Percentiles rank a stretch among this genome's conserved stretches.
Conservation (phyloP, 192 early-diverging fungal genomes). For the Rhizoclosmatium sp. region DNA sequence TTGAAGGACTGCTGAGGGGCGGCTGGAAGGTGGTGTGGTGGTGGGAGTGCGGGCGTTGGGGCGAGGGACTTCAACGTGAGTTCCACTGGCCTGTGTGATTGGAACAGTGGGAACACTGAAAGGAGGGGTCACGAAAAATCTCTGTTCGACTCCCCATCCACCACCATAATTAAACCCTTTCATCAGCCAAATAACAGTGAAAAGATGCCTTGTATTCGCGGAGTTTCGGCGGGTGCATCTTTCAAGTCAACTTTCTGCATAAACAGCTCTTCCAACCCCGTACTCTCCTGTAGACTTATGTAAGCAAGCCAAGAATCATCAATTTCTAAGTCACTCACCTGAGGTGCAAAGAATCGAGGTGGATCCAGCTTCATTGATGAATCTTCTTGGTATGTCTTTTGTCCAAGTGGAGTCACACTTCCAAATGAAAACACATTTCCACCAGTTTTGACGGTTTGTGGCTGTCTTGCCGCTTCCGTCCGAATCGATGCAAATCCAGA, state of each 20-base stretch:
- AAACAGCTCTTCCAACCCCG: constrained; percentile 30
- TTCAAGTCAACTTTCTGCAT: background rate
- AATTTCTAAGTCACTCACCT: background rate
- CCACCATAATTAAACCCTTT: background rate
- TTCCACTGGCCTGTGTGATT: background rate
- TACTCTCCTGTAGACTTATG: constrained; percentile 2
- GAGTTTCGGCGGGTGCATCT: background rate
- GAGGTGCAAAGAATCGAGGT: constrained; percentile 36
- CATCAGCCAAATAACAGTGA: background rate
- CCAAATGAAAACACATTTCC: background rate
- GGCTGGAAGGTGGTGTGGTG: background rate
- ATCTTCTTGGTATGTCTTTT: background rate
- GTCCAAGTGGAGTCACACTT: background rate
- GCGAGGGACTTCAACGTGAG: background rate
- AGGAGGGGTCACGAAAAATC: background rate
- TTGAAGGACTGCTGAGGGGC: background rate
- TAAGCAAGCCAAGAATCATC: background rate
- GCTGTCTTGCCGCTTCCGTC: background rate
- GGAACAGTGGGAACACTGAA: background rate
- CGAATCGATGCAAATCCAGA: background rate
- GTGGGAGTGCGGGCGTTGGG: background rate
- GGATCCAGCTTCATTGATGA: constrained; percentile 13
- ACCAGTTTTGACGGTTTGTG: background rate
- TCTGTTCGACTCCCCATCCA: background rate
- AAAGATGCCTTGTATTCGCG: background rate